phyloP scores from a whole-genome alignment of 306 rosid species.

The Leucaena leucocephala region DNA sequence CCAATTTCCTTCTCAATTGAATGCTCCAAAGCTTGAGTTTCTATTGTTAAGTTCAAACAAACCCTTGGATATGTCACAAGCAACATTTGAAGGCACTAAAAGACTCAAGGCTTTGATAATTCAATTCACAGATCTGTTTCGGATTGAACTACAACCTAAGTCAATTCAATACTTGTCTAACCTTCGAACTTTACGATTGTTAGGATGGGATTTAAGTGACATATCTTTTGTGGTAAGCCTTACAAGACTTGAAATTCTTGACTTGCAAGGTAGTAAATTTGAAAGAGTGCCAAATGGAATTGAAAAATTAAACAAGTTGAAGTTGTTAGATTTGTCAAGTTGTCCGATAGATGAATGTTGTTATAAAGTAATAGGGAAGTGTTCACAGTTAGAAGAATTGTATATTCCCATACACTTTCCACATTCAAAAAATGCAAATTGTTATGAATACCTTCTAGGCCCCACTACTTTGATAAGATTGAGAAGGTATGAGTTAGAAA shows the following conservation, averaged over 20 bases:
- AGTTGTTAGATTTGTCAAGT: background rate
- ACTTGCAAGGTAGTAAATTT: background rate
- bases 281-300: background rate
- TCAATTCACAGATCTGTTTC: fast-evolving
- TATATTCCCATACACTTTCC: background rate
- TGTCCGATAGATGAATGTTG: background rate
- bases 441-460: background rate
- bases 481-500: background rate
- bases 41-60: background rate
- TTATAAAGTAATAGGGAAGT: background rate
- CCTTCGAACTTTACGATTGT: background rate
- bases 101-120: background rate
- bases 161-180: background rate
- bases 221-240: background rate
- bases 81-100: background rate
- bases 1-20: background rate
- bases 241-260: background rate
- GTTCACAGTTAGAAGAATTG: background rate
- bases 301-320: background rate
- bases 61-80: fast-evolving
- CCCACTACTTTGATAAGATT: too few species aligned
- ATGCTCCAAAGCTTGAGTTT: background rate
- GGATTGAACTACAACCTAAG: background rate
- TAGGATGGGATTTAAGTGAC: background rate
- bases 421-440: too few species aligned